Evolutionary conservation across 2,329 filamentous ascomycete species (phyloP).

Genomic region (Colletotrichum limetticola): DNA sequence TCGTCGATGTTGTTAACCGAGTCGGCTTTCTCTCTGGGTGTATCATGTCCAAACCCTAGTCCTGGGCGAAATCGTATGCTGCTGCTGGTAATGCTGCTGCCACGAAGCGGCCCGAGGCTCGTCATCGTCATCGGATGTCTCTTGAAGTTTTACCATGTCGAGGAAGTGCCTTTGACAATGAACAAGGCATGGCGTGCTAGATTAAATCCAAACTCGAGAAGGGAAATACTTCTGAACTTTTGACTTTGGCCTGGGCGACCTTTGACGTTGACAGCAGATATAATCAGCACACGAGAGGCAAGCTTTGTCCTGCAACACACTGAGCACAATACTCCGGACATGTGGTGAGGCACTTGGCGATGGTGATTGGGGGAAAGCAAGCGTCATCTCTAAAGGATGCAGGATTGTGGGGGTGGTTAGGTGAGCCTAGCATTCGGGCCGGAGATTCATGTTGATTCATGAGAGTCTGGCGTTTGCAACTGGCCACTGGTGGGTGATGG

Average conservation of each 20-base stretch:
- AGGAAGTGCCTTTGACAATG: background rate
- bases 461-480: constrained; percentile 16
- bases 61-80: background rate
- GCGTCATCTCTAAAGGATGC: constrained; percentile 11
- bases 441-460: constrained; percentile 21
- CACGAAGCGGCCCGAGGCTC: background rate
- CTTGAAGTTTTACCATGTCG: background rate
- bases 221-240: constrained; percentile 4
- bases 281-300: constrained; percentile 10
- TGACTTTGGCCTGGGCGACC: constrained; percentile 11
- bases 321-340: background rate
- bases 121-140: constrained; percentile 6
- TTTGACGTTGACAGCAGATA: background rate
- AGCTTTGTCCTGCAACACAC: constrained; percentile 13
- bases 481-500: background rate
- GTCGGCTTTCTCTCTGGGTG: background rate
- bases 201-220: background rate
- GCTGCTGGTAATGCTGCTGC: background rate
- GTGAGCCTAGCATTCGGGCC: constrained; percentile 25
- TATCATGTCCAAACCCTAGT: background rate
- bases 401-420: constrained; percentile 18
- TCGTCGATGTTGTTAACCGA: constrained; percentile 14
- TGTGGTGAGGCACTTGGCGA: constrained; percentile 21
- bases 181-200: constrained; percentile 11
- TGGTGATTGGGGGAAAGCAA: constrained; percentile 24